Conservation (phyloP, 2,329 filamentous ascomycete species). For the Conoideocrella luteorostrata region DNA sequence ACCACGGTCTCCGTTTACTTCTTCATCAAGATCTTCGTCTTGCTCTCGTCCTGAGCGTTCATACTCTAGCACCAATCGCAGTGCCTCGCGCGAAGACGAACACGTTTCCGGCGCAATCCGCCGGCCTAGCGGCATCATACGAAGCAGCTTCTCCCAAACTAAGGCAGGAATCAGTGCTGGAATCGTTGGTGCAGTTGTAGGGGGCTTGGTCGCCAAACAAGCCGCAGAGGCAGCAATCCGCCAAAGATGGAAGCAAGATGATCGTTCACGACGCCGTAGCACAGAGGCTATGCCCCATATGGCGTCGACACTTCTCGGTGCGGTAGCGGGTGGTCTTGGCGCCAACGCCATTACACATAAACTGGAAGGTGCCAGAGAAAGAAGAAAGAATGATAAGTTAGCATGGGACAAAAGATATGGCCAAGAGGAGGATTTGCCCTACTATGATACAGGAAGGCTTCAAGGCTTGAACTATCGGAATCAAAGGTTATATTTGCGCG, state of each 20-base stretch:
- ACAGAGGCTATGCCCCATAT: conserved; percentile 25
- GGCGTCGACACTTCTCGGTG: conserved; percentile 47
- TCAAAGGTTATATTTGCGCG: conserved; percentile 15
- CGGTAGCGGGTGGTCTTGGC: conserved; percentile 48
- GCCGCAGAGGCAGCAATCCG: conserved; percentile 35
- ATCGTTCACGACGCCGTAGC: conserved; percentile 17
- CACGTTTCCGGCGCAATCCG: conserved; percentile 25
- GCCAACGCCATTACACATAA: conserved; percentile 44
- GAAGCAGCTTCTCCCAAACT: conserved; percentile 42
- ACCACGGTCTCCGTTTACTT: background rate
- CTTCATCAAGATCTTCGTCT: conserved; percentile 18
- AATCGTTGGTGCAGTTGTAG: conserved; percentile 47
- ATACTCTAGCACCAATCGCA: conserved; percentile 2
- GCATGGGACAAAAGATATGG: conserved; percentile 29
- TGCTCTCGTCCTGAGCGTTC: conserved; percentile 18
- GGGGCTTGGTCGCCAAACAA: conserved; percentile 46
- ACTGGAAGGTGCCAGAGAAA: conserved; percentile 31
- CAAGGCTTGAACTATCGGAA: conserved; percentile 11
- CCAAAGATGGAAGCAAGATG: conserved; percentile 20
- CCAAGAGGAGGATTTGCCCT: conserved; percentile 19
- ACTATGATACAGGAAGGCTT: conserved; percentile 17
- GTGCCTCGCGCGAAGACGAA: conserved; percentile 9
- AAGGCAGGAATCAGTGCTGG: conserved; percentile 43
- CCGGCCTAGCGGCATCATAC: conserved; percentile 34
- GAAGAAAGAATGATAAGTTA: conserved; percentile 24